Evolutionary conservation across 163 green algal species (phyloP).

Genomic region (Prototheca cutis): DNA sequence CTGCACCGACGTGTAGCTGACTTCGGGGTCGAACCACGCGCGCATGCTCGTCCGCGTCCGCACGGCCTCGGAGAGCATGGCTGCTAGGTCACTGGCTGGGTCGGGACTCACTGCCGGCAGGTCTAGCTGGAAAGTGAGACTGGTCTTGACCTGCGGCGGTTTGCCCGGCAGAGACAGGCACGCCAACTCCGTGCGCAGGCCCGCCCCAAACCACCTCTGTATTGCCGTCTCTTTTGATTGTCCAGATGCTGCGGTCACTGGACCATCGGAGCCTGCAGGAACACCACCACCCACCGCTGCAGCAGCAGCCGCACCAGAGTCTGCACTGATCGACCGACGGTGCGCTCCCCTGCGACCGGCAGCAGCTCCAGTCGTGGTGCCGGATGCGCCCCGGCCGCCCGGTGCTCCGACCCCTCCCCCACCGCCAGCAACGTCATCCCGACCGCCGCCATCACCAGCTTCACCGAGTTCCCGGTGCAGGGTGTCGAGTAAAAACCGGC

Average conservation of each 20-base stretch:
- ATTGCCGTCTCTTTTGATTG: too few relatives aligned
- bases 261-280: too few relatives aligned
- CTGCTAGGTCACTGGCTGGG: background rate
- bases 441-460: too few relatives aligned
- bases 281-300: too few relatives aligned
- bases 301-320: too few relatives aligned
- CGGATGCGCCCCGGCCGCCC: too few relatives aligned
- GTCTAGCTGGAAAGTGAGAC: conserved; percentile 58
- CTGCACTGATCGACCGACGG: too few relatives aligned
- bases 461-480: conserved; percentile 53
- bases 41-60: conserved; percentile 30
- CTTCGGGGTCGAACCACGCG: conserved; percentile 66
- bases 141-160: conserved; percentile 21
- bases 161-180: conserved; percentile 21
- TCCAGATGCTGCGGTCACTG: too few relatives aligned
- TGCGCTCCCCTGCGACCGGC: too few relatives aligned
- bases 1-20: conserved; percentile 50
- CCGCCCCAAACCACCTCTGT: conserved; percentile 43
- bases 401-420: too few relatives aligned
- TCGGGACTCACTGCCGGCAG: conserved; percentile 21
- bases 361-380: too few relatives aligned
- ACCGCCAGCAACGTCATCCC: too few relatives aligned
- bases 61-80: conserved; percentile 21
- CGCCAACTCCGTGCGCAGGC: conserved; percentile 31
- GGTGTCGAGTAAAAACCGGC: conserved; percentile 66